Evolutionary conservation across 495 filamentous ascomycete species (phyloP), one percentile per base, ranked within the genome.

Genomic region (Penicillium samsonianum): DNA sequence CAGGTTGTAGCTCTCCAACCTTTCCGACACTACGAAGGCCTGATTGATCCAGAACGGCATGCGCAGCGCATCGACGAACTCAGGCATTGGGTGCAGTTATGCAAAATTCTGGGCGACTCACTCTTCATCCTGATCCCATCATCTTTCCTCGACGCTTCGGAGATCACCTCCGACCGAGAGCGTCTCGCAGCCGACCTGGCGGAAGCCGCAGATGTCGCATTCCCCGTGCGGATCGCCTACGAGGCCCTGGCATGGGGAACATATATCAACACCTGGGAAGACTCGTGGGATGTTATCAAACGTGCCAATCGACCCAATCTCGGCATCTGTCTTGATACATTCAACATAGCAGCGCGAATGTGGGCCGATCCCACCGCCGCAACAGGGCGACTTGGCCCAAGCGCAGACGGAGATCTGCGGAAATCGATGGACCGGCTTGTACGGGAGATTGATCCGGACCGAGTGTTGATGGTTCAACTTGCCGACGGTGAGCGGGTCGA

Each of bases 161-260:
- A 84, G 43, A 71, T 83, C 4, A 83, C 78, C 0, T 78, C 77
- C 5, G 80, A 88, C 59, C 53, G 75, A 17, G 73, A 77, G 31
- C 61, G 82, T 23, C 81, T 90, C 41, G 76, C 84, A 4, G 69
- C 74, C 0, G 88, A 91, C 60, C 69, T 90, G 22, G 67, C 65
- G 17, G 72, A 86, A 63, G 73, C 87, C 0, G 86, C 88, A 2
- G 84, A 89, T 59, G 64, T 89, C 35, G 65, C 68, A 4, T 84
- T 82, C 3, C 79, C 79, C 2, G 75, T 90, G 19, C 78, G 81
- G 7, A 61, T 90, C 57, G 86, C 86, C 9, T 90, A 90, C 64
- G 88, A 91, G 69, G 80, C 79, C 31, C 77, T 90, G 4, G 84
- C 82, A 43, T 90, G 87, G 85, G 87, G 85, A 26, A 89, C 87